phyloP scores from a whole-genome alignment of 345 rosid genomes.

The sweet orange (Citrus sinensis) region DVS_A1.0 CM039163.1:7026501-7027000 shows the following conservation, averaged over 20 bases:
- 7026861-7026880: conserved; percentile 92
- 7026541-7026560: background rate
- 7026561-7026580: background rate
- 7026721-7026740: conserved; percentile 75
- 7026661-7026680: conserved; percentile 97
- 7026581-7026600: background rate
- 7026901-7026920: conserved; percentile 90
- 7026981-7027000: conserved; percentile 53
- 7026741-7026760: conserved; percentile 72
- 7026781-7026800: background rate
- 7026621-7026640: conserved; percentile 24
- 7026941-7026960: conserved; percentile 95
- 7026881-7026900: conserved; percentile 92
- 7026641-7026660: conserved; percentile 88
- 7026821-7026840: conserved; percentile 17
- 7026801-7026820: background rate
- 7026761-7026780: conserved; percentile 48
- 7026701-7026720: conserved; percentile 99
- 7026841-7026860: conserved; percentile 80
- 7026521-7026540: background rate
- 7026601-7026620: background rate
- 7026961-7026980: conserved; percentile 90
- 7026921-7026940: conserved; percentile 99
- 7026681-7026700: conserved; percentile 98
- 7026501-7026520: background rate